Base-by-base conservation (phyloP, 257 asterid species). In the Datura wrightii region DNA sequence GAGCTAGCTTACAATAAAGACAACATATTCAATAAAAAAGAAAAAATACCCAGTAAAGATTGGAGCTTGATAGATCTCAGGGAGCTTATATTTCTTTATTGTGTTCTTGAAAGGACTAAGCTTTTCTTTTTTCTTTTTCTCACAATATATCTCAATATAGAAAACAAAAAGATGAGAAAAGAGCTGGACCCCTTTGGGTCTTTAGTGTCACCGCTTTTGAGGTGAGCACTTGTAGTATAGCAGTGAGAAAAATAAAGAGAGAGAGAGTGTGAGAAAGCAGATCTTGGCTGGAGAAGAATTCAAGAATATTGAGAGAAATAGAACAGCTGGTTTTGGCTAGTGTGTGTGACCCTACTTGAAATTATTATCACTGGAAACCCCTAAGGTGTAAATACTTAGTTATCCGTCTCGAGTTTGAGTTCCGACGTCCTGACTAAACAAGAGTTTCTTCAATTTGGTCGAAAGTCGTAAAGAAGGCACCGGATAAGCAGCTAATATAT, bases 321-420 rank as follows among this genome's bases (percentile, higher is more conserved):
- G 16, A 79, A 90, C 93, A 89, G 93, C 91, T 90, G 93, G 92
- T 89, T 85, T 86, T 76, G 31, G 63, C 34, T 18, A 58, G 34
- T 18, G 34, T 53, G 5, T 53, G 58, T 53, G 18, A 53, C 58
- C 58, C 58, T 18, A 46, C 52, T 24, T 24, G 31, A 24, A 24
- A 24, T 24, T 24, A 24, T 24, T 24, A 24, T 24, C 31, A 24
- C 31, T 1, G 31, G 31, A 24, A 24, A 24, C 1, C 31, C 31
- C 31, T 24, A 24, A 24, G 31, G 31, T 24, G 31, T 24, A 24
- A 24, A 24, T 24, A 24, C 31, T 1, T 24, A 24, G 31, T 24
- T 24, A 24, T 0, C 31, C 31, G 31, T 24, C 31, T 24, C 31
- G 31, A 24, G 31, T 24, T 24, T 24, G 31, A 24, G 31, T 24